These are phyloP conservation scores for Pilatotrama ljubarskyi DNA, from an alignment of 768 basidiomycete genomes.

Conservation along the genomic window DNA sequence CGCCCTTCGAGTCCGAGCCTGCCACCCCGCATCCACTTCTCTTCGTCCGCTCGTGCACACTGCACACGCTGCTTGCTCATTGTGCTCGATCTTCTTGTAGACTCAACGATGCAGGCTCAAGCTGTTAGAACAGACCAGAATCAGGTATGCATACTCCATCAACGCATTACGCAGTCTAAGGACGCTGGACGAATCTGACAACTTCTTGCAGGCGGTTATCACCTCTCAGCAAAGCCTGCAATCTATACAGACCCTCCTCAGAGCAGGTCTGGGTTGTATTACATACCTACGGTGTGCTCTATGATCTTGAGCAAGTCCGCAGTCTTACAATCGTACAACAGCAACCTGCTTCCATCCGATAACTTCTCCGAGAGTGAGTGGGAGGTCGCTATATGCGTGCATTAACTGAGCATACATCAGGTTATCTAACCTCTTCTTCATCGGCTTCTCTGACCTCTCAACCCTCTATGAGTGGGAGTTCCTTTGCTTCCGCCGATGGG, in stretches of 20 bases:
- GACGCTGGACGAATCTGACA: not conserved
- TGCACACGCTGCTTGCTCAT: not conserved
- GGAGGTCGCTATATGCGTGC: slow-evolving; percentile 11
- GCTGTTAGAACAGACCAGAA: slow-evolving; percentile 25
- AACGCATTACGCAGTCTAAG: not conserved
- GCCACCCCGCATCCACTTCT: not conserved
- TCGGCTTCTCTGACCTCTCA: slow-evolving; percentile 34
- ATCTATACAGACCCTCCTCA: slow-evolving; percentile 70
- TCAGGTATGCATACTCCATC: slow-evolving; percentile 23
- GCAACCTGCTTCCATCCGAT: slow-evolving; percentile 75
- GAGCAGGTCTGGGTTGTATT: slow-evolving; percentile 74
- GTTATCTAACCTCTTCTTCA: slow-evolving; percentile 52
- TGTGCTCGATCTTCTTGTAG: no score
- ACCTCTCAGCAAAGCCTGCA: slow-evolving; percentile 61
- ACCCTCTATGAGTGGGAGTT: slow-evolving; percentile 34
- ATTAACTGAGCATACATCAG: slow-evolving; percentile 31
- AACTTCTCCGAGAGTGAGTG: slow-evolving; percentile 69
- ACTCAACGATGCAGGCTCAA: slow-evolving; percentile 42
- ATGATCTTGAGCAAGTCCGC: slow-evolving; percentile 11
- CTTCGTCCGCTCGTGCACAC: not conserved
- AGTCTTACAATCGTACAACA: slow-evolving; percentile 29
- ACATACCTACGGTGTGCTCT: slow-evolving; percentile 63
- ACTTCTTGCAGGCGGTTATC: slow-evolving; percentile 25
- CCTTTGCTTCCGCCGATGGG: slow-evolving; percentile 38
- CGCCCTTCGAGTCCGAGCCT: not conserved